These are phyloP conservation scores for Blastobotrys ciferrii DNA, from an alignment of 1,139 yeast genomes.

Conservation along the genomic window DNA sequence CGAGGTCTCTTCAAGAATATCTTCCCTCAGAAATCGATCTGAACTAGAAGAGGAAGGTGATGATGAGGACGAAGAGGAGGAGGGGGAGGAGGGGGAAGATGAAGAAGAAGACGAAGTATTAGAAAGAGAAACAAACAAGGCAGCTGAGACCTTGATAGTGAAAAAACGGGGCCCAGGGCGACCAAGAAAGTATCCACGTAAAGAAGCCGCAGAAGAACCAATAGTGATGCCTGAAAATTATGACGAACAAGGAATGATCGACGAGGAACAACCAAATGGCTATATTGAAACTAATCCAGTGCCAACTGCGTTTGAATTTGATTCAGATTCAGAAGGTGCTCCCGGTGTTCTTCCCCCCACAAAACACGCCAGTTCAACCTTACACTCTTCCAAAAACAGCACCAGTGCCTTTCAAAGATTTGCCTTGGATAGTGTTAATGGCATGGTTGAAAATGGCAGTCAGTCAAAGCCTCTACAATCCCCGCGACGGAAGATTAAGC, in stretches of 20 bases:
- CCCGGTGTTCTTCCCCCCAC: background rate
- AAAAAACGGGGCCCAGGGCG: conserved; percentile 10
- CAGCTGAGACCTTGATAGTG: too few relatives aligned
- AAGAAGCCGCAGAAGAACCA: too few relatives aligned
- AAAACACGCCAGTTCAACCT: background rate
- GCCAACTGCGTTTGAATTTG: conserved; percentile 2
- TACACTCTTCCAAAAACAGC: background rate
- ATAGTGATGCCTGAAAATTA: too few relatives aligned
- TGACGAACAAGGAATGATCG: too few relatives aligned
- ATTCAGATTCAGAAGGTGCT: background rate
- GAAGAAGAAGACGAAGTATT: background rate
- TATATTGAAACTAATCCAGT: background rate
- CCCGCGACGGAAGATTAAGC: too few relatives aligned
- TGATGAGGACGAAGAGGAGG: background rate
- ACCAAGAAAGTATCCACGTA: conserved; percentile 8
- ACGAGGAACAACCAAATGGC: background rate
- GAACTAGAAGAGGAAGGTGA: background rate
- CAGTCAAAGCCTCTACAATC: too few relatives aligned
- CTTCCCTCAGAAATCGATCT: background rate
- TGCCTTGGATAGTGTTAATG: too few relatives aligned
- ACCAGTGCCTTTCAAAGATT: too few relatives aligned
- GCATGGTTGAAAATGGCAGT: too few relatives aligned
- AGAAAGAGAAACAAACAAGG: too few relatives aligned
- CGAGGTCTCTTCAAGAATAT: background rate
- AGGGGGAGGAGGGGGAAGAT: background rate